Base-by-base conservation (phyloP, 148 eudicot species). In the Camellia japonica region DNA sequence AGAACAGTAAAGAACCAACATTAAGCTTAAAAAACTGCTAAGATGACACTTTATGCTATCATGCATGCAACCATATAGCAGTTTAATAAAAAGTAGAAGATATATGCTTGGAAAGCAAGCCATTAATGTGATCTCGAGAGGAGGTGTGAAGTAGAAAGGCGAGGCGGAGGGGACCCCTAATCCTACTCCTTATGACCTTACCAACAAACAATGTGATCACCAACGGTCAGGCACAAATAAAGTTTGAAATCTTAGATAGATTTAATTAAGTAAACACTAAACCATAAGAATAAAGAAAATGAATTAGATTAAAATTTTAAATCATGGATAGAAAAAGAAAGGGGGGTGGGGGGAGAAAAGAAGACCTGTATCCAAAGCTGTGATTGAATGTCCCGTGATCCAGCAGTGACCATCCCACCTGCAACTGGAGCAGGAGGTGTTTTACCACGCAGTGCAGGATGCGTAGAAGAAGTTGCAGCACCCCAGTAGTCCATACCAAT, bases 401-500 rank as follows among this genome's bases (percentile, higher is more conserved):
- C 98, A 86, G 89, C 83, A 77, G 90, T 59, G 69, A 89, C 91
- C 83, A 87, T 83, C 80, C 98, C 99, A 61, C 91, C 89, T 65
- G 90, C 90, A 86, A 90, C 87, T 47, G 93, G 84, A 84, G 93
- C 71, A 85, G 94, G 81, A 74, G 95, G 60, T 69, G 87, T 87
- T 83, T 92, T 92, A 59, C 95, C 95, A 68, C 75, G 91, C 81
- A 91, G 83, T 63, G 90, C 90, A 74, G 91, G 95, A 58, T 89
- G 79, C 10, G 93, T 79, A 74, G 99, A 77, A 58, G 91, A 59
- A 75, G 90, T 82, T 68, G 94, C 84, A 75, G 86, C 74, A 54
- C 92, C 93, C 99, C 99, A 97, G 78, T 94, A 94, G 78, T 97
- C 99, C 99, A 94, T 94, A 66, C 99, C 98, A 71, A 94, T 97